Evolutionary conservation across 768 basidiomycete genomes (phyloP).

Genomic region (Russula ochroleuca): DNA sequence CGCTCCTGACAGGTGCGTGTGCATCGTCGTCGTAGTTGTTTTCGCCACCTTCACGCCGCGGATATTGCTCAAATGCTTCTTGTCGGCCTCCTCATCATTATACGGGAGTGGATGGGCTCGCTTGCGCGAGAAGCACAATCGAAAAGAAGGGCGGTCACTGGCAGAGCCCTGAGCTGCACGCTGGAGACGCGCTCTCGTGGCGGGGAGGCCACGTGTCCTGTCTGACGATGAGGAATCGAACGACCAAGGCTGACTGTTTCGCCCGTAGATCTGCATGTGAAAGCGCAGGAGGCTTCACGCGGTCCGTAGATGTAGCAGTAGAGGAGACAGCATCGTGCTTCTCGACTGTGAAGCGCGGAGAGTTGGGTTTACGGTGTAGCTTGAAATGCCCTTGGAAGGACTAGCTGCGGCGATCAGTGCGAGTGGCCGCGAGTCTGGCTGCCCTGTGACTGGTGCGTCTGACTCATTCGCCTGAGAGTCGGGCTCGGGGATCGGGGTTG

Average conservation of each 20-base stretch:
- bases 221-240: slow-evolving; percentile 69
- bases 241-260: slow-evolving; percentile 55
- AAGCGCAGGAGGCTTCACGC: not conserved
- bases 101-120: slow-evolving; percentile 63
- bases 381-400: slow-evolving; percentile 15
- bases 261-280: slow-evolving; percentile 58
- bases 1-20: slow-evolving; percentile 40
- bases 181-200: slow-evolving; percentile 41
- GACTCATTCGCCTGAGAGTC: too few species aligned
- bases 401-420: slow-evolving; percentile 9
- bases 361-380: slow-evolving; percentile 5
- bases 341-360: slow-evolving; percentile 1
- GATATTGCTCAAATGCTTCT: slow-evolving; percentile 53
- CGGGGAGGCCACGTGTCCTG: slow-evolving; percentile 29
- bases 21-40: too few species aligned
- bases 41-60: slow-evolving; percentile 20
- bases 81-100: slow-evolving; percentile 58
- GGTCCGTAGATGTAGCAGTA: slow-evolving; percentile 1
- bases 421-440: too few species aligned
- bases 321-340: not conserved
- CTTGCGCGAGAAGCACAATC: slow-evolving; percentile 30
- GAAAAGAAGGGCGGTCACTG: slow-evolving; percentile 47
- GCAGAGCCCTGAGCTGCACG: slow-evolving; percentile 55
- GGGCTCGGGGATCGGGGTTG: too few species aligned
- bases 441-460: not conserved